Evolutionary conservation across 306 rosid species (phyloP).

Genomic region (Cucurbita ficifolia): DNA sequence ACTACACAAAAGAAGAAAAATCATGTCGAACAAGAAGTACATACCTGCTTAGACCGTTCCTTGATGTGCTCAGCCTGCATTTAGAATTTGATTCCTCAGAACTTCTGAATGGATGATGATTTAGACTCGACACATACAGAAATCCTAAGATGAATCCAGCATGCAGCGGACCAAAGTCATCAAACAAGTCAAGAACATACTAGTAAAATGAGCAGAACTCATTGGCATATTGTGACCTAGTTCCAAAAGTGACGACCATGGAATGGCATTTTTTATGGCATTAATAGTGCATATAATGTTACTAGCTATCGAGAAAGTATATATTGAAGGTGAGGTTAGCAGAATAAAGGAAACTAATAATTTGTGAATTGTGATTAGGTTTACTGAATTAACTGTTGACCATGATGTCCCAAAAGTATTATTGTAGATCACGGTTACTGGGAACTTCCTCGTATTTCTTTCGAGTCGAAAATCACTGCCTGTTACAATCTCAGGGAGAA

Average conservation of each 20-base stretch:
- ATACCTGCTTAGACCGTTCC: slow-evolving; percentile 49
- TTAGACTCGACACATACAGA: slow-evolving; percentile 4
- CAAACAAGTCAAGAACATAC: neutral
- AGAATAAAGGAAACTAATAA: neutral
- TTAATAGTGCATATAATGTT: neutral
- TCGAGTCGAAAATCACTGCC: neutral
- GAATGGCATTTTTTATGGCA: neutral
- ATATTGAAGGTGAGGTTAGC: neutral
- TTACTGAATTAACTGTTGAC: neutral
- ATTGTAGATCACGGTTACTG: neutral
- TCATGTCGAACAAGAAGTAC: neutral
- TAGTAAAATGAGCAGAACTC: neutral
- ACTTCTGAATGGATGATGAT: slow-evolving; percentile 10
- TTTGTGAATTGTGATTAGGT: neutral
- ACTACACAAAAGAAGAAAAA: neutral
- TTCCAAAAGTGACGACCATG: neutral
- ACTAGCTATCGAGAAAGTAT: neutral
- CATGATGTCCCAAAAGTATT: neutral
- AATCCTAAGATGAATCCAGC: slow-evolving; percentile 2
- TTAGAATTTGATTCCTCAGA: slow-evolving; percentile 19
- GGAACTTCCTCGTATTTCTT: neutral
- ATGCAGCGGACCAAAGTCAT: slow-evolving; percentile 1
- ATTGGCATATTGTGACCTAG: neutral
- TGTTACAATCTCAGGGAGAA: neutral
- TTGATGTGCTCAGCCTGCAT: slow-evolving; percentile 52